These are phyloP conservation scores for Lasiosphaeria miniovina DNA, from an alignment of 495 filamentous ascomycete species.

Conservation along the genomic window DNA sequence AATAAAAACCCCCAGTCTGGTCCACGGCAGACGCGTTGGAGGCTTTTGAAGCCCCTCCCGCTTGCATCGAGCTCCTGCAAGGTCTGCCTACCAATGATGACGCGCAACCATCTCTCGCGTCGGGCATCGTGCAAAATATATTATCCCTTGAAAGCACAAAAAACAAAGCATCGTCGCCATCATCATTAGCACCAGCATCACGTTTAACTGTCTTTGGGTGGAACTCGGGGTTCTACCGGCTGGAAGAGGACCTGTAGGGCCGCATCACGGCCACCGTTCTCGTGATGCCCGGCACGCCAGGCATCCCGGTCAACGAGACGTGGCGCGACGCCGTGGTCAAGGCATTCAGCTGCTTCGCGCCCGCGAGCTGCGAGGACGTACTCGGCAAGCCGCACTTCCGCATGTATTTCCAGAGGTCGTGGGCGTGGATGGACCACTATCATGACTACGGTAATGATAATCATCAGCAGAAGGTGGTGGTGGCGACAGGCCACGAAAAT, in stretches of 20 bases:
- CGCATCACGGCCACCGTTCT: neutral
- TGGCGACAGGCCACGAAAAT: too few species aligned
- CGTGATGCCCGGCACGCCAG: neutral
- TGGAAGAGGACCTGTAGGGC: neutral
- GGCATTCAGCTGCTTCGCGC: neutral
- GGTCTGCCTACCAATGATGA: conserved; percentile 18
- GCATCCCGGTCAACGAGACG: neutral
- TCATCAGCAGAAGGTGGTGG: too few species aligned
- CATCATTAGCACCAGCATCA: too few species aligned
- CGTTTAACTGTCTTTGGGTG: neutral
- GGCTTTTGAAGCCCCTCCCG: conserved; percentile 23
- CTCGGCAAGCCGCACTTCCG: neutral
- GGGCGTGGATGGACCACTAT: neutral
- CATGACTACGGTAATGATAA: too few species aligned
- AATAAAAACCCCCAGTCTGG: conserved; percentile 14
- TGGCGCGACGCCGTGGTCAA: neutral
- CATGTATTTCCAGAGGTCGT: neutral
- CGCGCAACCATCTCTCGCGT: too few species aligned
- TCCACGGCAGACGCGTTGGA: conserved; percentile 10
- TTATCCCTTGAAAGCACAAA: conserved; percentile 3
- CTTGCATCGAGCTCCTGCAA: conserved; percentile 24
- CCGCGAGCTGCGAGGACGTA: neutral
- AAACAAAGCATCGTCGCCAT: neutral
- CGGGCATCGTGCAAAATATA: too few species aligned
- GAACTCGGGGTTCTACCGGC: neutral